Evolutionary conservation across 192 early-diverging fungal genomes (phyloP).

Genomic region (Linnemannia elongata): DNA sequence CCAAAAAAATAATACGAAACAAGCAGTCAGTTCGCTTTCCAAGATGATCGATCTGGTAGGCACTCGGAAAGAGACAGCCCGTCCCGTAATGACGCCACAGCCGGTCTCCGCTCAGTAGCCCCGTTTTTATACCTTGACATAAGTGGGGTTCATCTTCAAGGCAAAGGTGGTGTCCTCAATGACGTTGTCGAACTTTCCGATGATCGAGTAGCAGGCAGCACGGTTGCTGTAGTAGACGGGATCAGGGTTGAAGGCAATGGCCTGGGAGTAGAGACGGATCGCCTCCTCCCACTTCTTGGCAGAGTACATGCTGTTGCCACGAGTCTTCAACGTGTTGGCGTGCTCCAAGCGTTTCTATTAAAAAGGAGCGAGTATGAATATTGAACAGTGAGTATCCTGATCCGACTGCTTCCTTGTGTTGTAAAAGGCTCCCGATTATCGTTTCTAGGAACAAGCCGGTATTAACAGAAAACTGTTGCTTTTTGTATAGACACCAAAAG

Average conservation of each 20-base stretch:
- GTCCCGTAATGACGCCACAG: background rate
- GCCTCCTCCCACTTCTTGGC: constrained; percentile 89
- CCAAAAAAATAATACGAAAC: constrained; percentile 44
- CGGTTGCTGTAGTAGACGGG: constrained; percentile 96
- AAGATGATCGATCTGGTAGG: background rate
- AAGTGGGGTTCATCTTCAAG: constrained; percentile 85
- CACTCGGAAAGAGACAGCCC: background rate
- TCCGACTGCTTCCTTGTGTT: background rate
- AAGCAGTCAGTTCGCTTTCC: constrained; percentile 8
- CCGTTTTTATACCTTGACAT: constrained; percentile 78
- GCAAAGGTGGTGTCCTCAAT: constrained; percentile 91
- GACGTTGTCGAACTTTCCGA: constrained; percentile 78
- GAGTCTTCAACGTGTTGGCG: constrained; percentile 82
- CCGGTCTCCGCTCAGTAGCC: background rate
- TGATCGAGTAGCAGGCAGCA: constrained; percentile 90
- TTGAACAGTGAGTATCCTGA: constrained; percentile 1
- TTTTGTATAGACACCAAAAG: background rate
- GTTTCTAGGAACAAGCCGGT: background rate
- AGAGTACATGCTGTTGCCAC: constrained; percentile 90
- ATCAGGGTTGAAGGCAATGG: constrained; percentile 84
- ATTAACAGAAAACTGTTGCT: background rate
- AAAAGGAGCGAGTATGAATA: background rate
- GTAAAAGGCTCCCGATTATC: background rate
- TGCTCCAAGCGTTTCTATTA: constrained; percentile 69
- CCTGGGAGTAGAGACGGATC: constrained; percentile 89